Base-by-base conservation (phyloP, 148 eudicot genomes). In the Camellia sinensis region DNA sequence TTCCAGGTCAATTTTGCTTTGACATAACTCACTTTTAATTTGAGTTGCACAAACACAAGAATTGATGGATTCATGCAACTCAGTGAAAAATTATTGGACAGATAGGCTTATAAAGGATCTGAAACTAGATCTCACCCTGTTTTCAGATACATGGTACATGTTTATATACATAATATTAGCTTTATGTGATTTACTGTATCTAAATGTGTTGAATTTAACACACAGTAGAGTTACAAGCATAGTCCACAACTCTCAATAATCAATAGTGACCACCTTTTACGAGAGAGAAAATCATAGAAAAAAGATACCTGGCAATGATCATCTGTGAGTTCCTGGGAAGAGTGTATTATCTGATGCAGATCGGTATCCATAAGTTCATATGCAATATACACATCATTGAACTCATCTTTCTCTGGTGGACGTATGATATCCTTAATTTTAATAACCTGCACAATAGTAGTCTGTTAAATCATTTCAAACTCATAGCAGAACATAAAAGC, bases 291-390 rank as follows among this genome's bases (percentile, higher is more conserved):
- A 62, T 62, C 13, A 60, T 43, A 21, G 6, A 60, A 4, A n/a
- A 19, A 85, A 74, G 79, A 78, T 63, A 95, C 98, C 93, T 95
- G 98, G 77, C 96, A 95, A 67, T 95, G 98, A 80, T 95, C 97
- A 67, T 95, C 96, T 3, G 90, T 95, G 80, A 95, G 92, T 71
- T 87, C 88, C 85, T 95, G 98, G n/a, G 88, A 81, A 54, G 98
- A 95, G 73, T 89, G 85, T 80, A 93, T 95, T 21, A 95, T 90
- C 76, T 95, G 97, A 86, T 95, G 95, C 77, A 95, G 86, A 91
- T 95, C 98, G 45, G 98, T 92, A 83, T 94, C 84, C 84, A 81
- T 81, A 45, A 81, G 79, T 56, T 81, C 83, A 76, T 81, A 81
- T 63, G 75, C 84, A 70, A 81, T 85, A 76, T 89, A 89, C 48